These are phyloP conservation scores for Coemansia sp. DNA, from an alignment of 371 early-diverging fungal genomes.

Conservation along the genomic window DNA sequence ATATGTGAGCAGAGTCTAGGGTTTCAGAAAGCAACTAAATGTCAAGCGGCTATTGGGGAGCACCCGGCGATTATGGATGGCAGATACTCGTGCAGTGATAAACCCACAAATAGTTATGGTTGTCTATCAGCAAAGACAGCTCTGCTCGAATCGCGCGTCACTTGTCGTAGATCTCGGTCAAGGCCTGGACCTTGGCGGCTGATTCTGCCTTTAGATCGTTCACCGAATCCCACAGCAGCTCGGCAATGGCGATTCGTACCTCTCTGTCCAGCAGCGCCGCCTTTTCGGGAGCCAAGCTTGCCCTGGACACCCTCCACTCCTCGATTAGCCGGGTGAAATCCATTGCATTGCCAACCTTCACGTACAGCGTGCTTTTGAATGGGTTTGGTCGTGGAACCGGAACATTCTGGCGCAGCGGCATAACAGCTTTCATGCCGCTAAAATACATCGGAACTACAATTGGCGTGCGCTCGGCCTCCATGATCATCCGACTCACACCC, in stretches of 20 bases:
- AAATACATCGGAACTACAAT: slow-evolving; percentile 74
- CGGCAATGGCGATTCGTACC: slow-evolving; percentile 61
- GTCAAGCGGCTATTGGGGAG: too few species aligned
- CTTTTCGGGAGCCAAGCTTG: slow-evolving; percentile 43
- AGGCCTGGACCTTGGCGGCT: background rate
- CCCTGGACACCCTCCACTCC: slow-evolving; percentile 53
- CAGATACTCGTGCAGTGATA: too few species aligned
- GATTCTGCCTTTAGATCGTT: slow-evolving; percentile 48
- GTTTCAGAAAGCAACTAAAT: too few species aligned
- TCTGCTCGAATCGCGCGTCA: background rate
- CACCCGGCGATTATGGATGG: too few species aligned
- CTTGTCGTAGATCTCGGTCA: background rate
- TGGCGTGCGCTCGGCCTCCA: slow-evolving; percentile 68
- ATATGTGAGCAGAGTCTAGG: too few species aligned
- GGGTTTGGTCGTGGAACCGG: slow-evolving; percentile 52
- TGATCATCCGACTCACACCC: slow-evolving; percentile 82
- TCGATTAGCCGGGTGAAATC: slow-evolving; percentile 61
- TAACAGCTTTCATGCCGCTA: slow-evolving; percentile 56
- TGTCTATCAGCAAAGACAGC: too few species aligned
- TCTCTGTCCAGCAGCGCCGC: slow-evolving; percentile 50
- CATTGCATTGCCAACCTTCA: slow-evolving; percentile 69
- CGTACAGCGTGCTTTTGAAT: slow-evolving; percentile 52
- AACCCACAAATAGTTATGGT: too few species aligned
- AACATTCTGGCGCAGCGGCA: slow-evolving; percentile 50
- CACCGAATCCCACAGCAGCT: slow-evolving; percentile 56